Evolutionary conservation across 2,329 filamentous ascomycete species (phyloP), one percentile per base, ranked within the genome.

Genomic region (Trichoderma atroviride): DNA sequence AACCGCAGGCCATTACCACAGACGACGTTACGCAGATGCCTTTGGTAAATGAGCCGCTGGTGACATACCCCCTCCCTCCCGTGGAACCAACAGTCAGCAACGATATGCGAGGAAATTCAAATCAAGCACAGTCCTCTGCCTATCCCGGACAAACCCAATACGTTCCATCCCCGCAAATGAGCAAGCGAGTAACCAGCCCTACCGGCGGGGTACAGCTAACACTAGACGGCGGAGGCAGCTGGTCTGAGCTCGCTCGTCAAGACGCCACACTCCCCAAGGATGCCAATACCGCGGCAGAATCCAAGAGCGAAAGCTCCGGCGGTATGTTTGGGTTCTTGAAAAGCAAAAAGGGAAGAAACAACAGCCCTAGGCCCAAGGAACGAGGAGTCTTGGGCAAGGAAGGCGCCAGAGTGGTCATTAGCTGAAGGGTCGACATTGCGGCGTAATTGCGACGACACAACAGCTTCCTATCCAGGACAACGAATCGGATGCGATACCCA

Each of bases 351-450:
- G 93, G 94, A 33, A 86, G 94, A 72, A 93, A 94, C 68, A 90
- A 94, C 79, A 97, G 94, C 78, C 96, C 96, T 1, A 97, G 97
- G 82, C 94, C 94, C 31, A 95, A 93, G 79, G 94, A 98, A 81
- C 88, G 93, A 68, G 96, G 96, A 70, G 94, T 99, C 9, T 78
- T 99, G 70, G 96, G 96, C 69, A 98, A 98, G 78, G 94, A 98
- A 79, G 96, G 96, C 19, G 94, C 96, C 13, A 87, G 96, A 78
- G 90, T 93, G 72, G 87, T 95, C 69, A 91, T 95, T 76, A 90
- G 88, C 74, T 92, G 83, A 72, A 29, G 31, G 22, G 40, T 33
- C 55, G 55, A 67, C 9, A 59, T 10, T 24, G 50, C n/a, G 52
- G 33, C 33, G 61, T 22, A 47, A 52, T 37, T 37, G 33, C 31